phyloP scores from a whole-genome alignment of 106 monocot genomes.

The Dioscorea alata region DNA sequence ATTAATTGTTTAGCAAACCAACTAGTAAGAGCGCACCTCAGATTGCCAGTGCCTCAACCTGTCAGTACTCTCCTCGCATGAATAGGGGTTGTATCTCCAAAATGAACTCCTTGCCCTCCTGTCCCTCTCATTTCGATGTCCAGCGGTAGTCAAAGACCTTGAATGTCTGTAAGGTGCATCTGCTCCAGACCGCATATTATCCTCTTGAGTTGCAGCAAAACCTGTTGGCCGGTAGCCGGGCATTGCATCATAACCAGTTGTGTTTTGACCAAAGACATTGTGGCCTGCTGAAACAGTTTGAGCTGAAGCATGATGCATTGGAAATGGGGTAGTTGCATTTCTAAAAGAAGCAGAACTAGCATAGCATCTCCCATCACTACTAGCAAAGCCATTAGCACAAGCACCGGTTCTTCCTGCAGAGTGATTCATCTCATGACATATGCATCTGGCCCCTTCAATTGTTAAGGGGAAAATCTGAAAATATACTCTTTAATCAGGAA shows the following conservation, averaged over 20 bases:
- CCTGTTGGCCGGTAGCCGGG: slow-evolving; percentile 5
- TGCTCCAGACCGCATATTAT: slow-evolving; percentile 7
- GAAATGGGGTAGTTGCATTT: slow-evolving; percentile 8
- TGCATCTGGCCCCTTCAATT: slow-evolving; percentile 1
- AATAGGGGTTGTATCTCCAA: slow-evolving; percentile 7
- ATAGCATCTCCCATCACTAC: not conserved
- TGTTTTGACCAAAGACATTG: slow-evolving; percentile 12
- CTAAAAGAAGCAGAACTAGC: not conserved
- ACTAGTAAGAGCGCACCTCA: slow-evolving; percentile 18
- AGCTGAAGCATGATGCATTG: slow-evolving; percentile 1
- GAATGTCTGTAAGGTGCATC: slow-evolving; percentile 28
- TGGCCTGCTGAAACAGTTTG: not conserved
- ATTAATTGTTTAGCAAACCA: not conserved
- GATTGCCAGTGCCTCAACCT: slow-evolving; percentile 9
- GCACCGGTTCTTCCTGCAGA: slow-evolving; percentile 7
- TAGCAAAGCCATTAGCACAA: not conserved
- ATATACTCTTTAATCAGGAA: too few relatives aligned
- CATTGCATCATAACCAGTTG: slow-evolving; percentile 5
- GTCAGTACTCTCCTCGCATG: slow-evolving; percentile 13
- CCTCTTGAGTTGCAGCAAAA: not conserved
- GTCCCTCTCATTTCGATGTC: slow-evolving; percentile 16
- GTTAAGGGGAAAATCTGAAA: too few relatives aligned
- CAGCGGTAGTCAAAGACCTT: slow-evolving; percentile 12
- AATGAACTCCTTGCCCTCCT: slow-evolving; percentile 17
- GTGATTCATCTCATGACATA: slow-evolving; percentile 18